Evolutionary conservation across 148 eudicot species (phyloP).

Genomic region (Dysphania ambrosioides): DNA sequence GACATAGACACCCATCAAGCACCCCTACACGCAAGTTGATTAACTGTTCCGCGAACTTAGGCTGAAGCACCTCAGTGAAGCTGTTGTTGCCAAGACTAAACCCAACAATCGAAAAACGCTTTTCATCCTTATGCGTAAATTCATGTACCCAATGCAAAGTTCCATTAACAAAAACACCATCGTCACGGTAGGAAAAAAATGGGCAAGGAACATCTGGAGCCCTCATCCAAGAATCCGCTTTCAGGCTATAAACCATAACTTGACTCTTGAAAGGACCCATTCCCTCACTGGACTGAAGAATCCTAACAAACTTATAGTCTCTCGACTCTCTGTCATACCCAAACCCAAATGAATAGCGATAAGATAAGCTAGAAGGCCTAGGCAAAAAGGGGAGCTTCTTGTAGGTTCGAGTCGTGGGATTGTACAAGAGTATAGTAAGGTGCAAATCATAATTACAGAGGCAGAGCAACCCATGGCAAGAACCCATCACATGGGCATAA

Average conservation of each 20-base stretch:
- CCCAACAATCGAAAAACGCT: conserved; percentile 13
- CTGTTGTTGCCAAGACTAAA: conserved; percentile 25
- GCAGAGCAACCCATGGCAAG: conserved; percentile 33
- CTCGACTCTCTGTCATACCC: conserved; percentile 26
- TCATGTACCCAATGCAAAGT: conserved; percentile 31
- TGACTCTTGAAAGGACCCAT: conserved; percentile 19
- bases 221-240: conserved; percentile 23
- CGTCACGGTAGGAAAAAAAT: conserved; percentile 19
- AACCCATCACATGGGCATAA: conserved; percentile 31
- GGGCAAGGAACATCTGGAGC: conserved; percentile 19
- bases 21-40: conserved; percentile 25
- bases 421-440: conserved; percentile 28
- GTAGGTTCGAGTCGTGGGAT: conserved; percentile 31
- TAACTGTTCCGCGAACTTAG: conserved; percentile 19
- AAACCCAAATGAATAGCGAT: conserved; percentile 29
- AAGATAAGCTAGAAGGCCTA: conserved; percentile 17
- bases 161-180: conserved; percentile 25
- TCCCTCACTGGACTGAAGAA: conserved; percentile 22
- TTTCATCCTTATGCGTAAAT: conserved; percentile 1
- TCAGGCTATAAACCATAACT: conserved; percentile 37
- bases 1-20: conserved; percentile 33
- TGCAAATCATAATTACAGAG: conserved; percentile 24
- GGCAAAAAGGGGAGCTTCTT: conserved; percentile 31
- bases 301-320: conserved; percentile 34
- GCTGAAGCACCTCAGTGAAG: conserved; percentile 26